A percentile compares a stretch with the other conserved stretches of the same genome.
phyloP scores from a whole-genome alignment of 2,329 filamentous ascomycete genomes.

The Penicillium sumatraense region DNA sequence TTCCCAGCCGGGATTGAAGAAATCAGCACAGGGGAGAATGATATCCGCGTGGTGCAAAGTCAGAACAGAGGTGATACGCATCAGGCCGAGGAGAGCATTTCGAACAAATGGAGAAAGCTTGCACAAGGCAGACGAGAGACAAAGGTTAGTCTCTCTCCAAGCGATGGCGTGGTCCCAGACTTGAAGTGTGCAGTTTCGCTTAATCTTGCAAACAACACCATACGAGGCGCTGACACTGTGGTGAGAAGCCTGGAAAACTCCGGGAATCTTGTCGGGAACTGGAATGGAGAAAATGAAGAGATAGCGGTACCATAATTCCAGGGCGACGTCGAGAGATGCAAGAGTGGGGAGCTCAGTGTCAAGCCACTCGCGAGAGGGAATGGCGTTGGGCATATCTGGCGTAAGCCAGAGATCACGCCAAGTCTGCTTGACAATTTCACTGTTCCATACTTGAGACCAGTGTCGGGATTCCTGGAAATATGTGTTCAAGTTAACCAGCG shows the following conservation, averaged over 20 bases:
- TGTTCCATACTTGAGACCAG: constrained; percentile 55
- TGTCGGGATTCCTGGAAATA: constrained; percentile 56
- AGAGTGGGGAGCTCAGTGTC: constrained; percentile 45
- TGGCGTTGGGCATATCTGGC: constrained; percentile 47
- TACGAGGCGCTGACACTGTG: constrained; percentile 66
- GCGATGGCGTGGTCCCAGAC: constrained; percentile 69
- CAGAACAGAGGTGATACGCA: constrained; percentile 54
- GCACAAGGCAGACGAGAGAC: constrained; percentile 55
- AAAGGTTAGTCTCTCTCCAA: constrained; percentile 61
- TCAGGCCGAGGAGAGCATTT: constrained; percentile 53
- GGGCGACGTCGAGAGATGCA: constrained; percentile 40
- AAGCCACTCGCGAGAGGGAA: constrained; percentile 43
- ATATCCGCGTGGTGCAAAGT: constrained; percentile 63
- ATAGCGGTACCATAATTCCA: constrained; percentile 49
- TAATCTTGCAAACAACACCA: constrained; percentile 65
- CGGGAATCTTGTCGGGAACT: constrained; percentile 60
- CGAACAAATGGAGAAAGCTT: constrained; percentile 56
- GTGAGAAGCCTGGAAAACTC: constrained; percentile 67
- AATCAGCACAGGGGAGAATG: constrained; percentile 61
- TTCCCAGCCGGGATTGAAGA: constrained; percentile 69
- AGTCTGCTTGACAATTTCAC: constrained; percentile 48
- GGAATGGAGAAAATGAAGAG: constrained; percentile 63
- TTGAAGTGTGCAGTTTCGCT: constrained; percentile 62
- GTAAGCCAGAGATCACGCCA: constrained; percentile 55
- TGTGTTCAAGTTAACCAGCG: constrained; percentile 54